Evolutionary conservation across 352 stramenopile species (phyloP), one percentile per base, ranked within the genome.

Genomic region (Phytophthora constricta): DNA sequence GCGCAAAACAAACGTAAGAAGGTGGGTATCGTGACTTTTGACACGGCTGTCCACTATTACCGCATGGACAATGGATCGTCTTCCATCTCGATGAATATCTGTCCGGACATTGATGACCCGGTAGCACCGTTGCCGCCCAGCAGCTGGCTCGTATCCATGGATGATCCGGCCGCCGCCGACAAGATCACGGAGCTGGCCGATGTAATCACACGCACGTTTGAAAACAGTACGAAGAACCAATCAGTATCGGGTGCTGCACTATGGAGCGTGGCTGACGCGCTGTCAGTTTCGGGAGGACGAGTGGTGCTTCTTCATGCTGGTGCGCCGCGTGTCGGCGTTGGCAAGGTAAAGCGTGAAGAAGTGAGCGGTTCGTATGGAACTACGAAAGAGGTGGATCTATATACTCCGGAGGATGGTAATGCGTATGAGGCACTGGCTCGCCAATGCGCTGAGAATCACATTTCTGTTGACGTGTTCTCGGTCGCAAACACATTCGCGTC

Each of bases 11-110:
- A 84, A 52, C 80, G 87, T 65, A 93, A 93, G 70, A 96, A 96
- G 58, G 76, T 96, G 47, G 90, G 89, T n/a, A 93, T 97, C 47
- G 73, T 97, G 13, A 95, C 87, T 2, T 97, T 96, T 45, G 89
- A 93, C 70, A 81, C 83, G 16, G 73, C 78, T 3, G 84, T 96
- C 27, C 88, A 96, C 54, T 96, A 95, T 71, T 95, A 96, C 61
- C 86, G 86, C 50, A 91, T 94, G 83, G 79, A 96, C 65, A 65
- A 63, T 23, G 69, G 60, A 5, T 77, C 73, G 13, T 73, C 72
- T 46, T 77, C 70, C 19, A 94, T 96, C 56, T 91, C 86, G 26
- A 85, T 96, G 72, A 85, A 68, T 34, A 77, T 92, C 43, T 92
- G 81, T 37, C 85, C 87, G 8, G 87, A 96, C 55, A 82, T 94